Evolutionary conservation across 495 filamentous ascomycete species (phyloP), one percentile per base, ranked within the genome.

Genomic region (Lepraria neglecta): DNA sequence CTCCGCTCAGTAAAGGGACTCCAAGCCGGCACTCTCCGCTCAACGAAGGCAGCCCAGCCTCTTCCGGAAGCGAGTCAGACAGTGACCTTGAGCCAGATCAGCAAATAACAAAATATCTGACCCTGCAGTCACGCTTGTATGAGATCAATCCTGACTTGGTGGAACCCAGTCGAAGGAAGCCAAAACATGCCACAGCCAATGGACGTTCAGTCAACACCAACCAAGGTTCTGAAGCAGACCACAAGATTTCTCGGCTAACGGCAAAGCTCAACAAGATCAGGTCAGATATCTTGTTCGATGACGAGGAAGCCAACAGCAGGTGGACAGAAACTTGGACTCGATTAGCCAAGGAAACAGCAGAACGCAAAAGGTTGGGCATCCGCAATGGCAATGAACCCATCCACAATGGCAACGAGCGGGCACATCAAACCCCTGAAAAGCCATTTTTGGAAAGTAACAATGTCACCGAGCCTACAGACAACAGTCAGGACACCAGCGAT

Each of bases 241-340:
- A 38, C 19, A 64, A 45, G 63, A 74, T 84, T 45, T 77, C 77
- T 15, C 88, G 84, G 57, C 60, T 95, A 3, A 78, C 84, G 40
- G 77, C 82, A 14, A 92, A 90, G 69, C 76, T 96, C 21, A 80
- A 84, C 11, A 82, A 80, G 46, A 88, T 97, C 38, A 87, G 91
- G 65, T 84, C 84, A 12, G 94, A 98, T 68, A 79, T 94, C 2
- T 74, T 98, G 10, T 95, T 97, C 68, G 92, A 98, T 68, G 80
- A 82, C 56, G 77, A 80, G 52, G 78, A 88, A 60, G 92, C 91
- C 1, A 84, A 95, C 48, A 78, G 80, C 33, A 71, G 83, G 62
- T 98, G 94, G 94, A 78, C 76, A 57, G 72, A 76, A 1, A 83
- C 83, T 65, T 80, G 82, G 15, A 83, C 87, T 44, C 78, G 80